phyloP scores from a whole-genome alignment of 768 basidiomycete genomes.

The Hericium coralloides region DNA sequence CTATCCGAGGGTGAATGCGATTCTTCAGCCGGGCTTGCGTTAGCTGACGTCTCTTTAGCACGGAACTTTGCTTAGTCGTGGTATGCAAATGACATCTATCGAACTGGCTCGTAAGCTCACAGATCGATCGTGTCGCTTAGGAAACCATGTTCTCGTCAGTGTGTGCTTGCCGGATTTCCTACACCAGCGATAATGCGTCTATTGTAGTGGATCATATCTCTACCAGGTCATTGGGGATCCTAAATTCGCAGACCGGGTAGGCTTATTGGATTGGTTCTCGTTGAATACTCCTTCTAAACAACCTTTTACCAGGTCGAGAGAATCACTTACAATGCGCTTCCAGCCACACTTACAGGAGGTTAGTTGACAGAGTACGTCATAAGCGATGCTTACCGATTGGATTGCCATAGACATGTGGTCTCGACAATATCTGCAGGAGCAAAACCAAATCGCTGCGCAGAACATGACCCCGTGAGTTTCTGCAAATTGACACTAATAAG shows the following conservation, averaged over 20 bases:
- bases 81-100: not conserved
- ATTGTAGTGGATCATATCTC: slow-evolving; percentile 41
- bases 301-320: slow-evolving; percentile 28
- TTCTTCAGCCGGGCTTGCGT: not conserved
- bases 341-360: slow-evolving; percentile 39
- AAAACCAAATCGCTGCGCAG: slow-evolving; percentile 47
- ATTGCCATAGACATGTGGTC: slow-evolving; percentile 44
- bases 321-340: slow-evolving; percentile 44
- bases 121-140: not conserved
- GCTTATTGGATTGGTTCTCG: not conserved
- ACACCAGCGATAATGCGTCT: not conserved
- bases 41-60: not conserved
- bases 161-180: not conserved
- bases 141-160: not conserved
- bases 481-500: not conserved
- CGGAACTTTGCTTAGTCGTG: not conserved
- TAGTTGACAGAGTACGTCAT: not conserved
- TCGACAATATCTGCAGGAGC: slow-evolving; percentile 49
- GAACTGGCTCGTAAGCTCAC: too few species aligned
- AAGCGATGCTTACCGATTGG: not conserved
- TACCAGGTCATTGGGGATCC: slow-evolving; percentile 49
- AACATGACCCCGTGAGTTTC: slow-evolving; percentile 41
- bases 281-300: not conserved
- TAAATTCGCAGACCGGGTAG: slow-evolving; percentile 39
- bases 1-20: slow-evolving; percentile 35